Conservation (phyloP, 352 stramenopile species). For the Pythium monospermum region DNA sequence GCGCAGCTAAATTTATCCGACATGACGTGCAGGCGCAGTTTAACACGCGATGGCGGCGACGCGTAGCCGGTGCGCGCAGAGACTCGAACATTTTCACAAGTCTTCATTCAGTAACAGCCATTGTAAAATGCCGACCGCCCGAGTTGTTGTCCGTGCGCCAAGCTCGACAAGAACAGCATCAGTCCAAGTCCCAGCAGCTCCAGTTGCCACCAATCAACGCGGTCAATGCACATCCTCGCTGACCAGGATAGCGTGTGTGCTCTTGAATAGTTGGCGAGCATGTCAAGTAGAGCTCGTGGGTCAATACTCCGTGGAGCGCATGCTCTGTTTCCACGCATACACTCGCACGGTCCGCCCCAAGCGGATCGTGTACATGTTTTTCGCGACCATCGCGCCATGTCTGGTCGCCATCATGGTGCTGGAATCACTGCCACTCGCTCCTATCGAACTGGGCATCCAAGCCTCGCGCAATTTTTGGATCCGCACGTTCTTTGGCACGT, state of each 20-base stretch:
- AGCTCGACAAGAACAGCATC: no score
- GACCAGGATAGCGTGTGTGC: not conserved
- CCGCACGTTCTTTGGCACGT: conserved; percentile 11
- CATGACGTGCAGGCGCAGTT: no score
- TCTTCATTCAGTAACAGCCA: no score
- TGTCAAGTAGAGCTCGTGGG: conserved; percentile 24
- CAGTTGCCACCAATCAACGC: conserved; percentile 2
- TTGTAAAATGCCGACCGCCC: no score
- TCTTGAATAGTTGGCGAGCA: not conserved
- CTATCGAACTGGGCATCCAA: not conserved
- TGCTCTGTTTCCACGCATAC: not conserved
- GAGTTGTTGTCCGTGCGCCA: no score
- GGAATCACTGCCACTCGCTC: conserved; percentile 9
- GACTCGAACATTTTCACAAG: no score
- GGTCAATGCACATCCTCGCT: not conserved
- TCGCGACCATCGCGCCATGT: conserved; percentile 8
- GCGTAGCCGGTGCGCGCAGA: no score
- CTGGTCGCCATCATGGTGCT: conserved; percentile 3
- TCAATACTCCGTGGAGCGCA: conserved; percentile 19
- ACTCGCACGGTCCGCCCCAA: not conserved
- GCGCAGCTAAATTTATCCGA: no score
- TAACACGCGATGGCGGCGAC: no score
- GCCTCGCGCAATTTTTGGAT: conserved; percentile 17
- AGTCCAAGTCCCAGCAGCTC: no score
- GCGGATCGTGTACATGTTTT: conserved; percentile 4